Base-by-base conservation (phyloP, 306 rosid genomes). In the Cucurbita maxima region DNA sequence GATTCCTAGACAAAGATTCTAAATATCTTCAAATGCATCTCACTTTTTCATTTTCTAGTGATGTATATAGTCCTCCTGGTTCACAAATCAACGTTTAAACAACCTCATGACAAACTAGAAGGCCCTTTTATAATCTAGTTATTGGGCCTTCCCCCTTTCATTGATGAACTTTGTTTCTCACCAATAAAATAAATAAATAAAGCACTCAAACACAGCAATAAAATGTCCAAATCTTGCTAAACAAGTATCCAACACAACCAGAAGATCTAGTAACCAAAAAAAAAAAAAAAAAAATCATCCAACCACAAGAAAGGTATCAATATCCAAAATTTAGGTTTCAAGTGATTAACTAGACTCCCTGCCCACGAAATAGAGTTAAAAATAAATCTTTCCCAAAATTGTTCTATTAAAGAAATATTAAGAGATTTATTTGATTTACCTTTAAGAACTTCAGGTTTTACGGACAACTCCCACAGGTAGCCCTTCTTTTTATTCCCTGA, bases 391-490 rank as follows among this genome's bases (percentile, higher is more conserved):
- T 62, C 6, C 45, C 13, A 41, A 64, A 48, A 68, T 6, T 12
- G 0, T 22, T 67, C 22, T 10, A 66, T 43, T 10, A 22, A 68
- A 47, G 20, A 69, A 50, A 76, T 9, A 57, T 34, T 30, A 30
- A 41, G 6, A n/a, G n/a, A 38, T 40, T 38, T n/a, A 40, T 18
- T 63, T 63, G 67, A n/a, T 72, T 69, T 77, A 90, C 98, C 96
- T 69, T 87, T 25, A 72, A 91, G 73, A 64, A 79, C 74, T 67
- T 83, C 73, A 62, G 90, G 89, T 77, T 81, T 87, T 75, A 89
- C 18, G 8, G 99, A 91, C 59, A 94, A 89, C 76, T 94, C 97
- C 93, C 93, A 94, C 75, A 78, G 86, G 72, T 70, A 79, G 53
- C 79, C 82, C 74, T 78, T 91, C 73, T 79, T 76, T 22, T 76